Evolutionary conservation across 371 early-diverging fungal species (phyloP), one percentile per base, ranked within the genome.

Genomic region (Rhizopus delemar): DNA sequence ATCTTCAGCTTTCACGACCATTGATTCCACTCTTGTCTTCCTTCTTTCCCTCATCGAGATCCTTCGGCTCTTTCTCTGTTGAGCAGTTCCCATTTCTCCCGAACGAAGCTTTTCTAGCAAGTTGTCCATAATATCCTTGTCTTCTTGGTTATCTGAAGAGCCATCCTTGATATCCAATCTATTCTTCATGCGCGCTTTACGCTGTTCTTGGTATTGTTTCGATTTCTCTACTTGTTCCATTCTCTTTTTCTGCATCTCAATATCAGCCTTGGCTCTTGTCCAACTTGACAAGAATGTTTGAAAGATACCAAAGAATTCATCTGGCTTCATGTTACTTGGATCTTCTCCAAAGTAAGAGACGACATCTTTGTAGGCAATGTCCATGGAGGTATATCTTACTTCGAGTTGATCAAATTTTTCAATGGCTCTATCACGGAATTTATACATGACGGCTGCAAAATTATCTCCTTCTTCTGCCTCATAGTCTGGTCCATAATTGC

Each of bases 261-360:
- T 51, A 56, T 79, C 80, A 4, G 64, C 58, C 43, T 71, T 73
- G 0, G 80, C 80, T 29, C 71, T 74, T 54, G 81, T 87, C 66
- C 90, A 91, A 64, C 88, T 88, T 0, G 88, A 78, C 5, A 81
- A 78, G 49, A 93, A 93, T 5, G 90, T 90, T 68, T 90, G 90
- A 78, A 91, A 93, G 32, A 93, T 84, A 13, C 88, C 86, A 81
- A 93, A 92, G 79, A 92, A 94, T 63, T 93, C 95, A 62, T 96
- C 95, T 0, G 92, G 92, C 51, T 90, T 89, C 76, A 86, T 90
- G 15, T 81, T 72, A 5, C 69, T 69, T 15, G 93, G 78, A 49
- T 95, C 92, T 68, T 96, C 96, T 31, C 95, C 95, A 68, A 84
- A 93, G 50, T 86, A 86, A 7, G 78, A 73, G 16, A 93, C 87